A percentile compares a stretch with the other conserved stretches of the same genome.
Evolutionary conservation across 1,284 basidiomycete genomes (phyloP).

Genomic region (Tilletia caries): DNA sequence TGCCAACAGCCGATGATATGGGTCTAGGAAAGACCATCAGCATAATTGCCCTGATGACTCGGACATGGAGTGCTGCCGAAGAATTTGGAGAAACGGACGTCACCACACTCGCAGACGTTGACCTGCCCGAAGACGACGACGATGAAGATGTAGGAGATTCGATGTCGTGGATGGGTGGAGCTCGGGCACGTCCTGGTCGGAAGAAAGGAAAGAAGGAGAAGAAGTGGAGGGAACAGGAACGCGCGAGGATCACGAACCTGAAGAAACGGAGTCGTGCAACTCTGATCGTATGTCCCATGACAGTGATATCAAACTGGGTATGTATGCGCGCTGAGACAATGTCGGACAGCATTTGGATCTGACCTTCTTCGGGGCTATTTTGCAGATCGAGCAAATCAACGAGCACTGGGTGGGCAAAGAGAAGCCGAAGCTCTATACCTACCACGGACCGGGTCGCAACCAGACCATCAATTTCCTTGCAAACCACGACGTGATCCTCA

Average conservation of each 20-base stretch:
- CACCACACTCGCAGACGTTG: slow-evolving; percentile 7
- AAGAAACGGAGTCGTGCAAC: slow-evolving; percentile 72
- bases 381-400: slow-evolving; percentile 80
- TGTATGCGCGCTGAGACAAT: background rate
- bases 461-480: slow-evolving; percentile 79
- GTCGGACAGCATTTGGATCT: background rate
- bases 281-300: slow-evolving; percentile 92
- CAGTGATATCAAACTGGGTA: slow-evolving; percentile 90
- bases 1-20: slow-evolving; percentile 60
- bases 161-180: slow-evolving; percentile 17
- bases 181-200: slow-evolving; percentile 42
- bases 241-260: slow-evolving; percentile 37
- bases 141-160: slow-evolving; percentile 17
- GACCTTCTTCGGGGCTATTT: background rate
- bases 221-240: slow-evolving; percentile 28
- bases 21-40: slow-evolving; percentile 97
- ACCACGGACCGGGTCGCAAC: slow-evolving; percentile 86
- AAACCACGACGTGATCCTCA: slow-evolving; percentile 94
- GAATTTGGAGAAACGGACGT: slow-evolving; percentile 62
- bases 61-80: slow-evolving; percentile 70
- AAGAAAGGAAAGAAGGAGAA: slow-evolving; percentile 65
- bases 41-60: slow-evolving; percentile 80
- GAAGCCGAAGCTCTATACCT: slow-evolving; percentile 72
- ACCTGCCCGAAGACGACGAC: slow-evolving; percentile 17
- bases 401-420: slow-evolving; percentile 64